Percentiles rank a stretch among this genome's conserved stretches.
Evolutionary conservation across 305 asterid genomes (phyloP).

Genomic region (Plantago lanceolata): DNA sequence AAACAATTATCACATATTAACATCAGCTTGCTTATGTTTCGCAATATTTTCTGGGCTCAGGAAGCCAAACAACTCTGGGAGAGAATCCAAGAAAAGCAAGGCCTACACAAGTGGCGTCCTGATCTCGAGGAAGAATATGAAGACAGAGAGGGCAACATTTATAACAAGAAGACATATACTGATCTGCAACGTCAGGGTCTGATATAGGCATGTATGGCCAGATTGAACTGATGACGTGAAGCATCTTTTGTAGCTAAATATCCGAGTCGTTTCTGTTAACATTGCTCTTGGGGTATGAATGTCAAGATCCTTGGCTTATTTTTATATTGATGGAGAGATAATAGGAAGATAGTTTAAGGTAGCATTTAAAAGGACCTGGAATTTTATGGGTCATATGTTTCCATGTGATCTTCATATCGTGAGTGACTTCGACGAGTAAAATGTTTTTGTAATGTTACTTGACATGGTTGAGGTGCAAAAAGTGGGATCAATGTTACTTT

Average conservation of each 20-base stretch:
- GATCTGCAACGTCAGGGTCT: constrained; percentile 98
- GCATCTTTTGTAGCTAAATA: not conserved
- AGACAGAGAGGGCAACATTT: constrained; percentile 94
- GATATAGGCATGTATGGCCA: constrained; percentile 31
- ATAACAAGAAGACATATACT: constrained; percentile 90
- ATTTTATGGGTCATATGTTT: not conserved
- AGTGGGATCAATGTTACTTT: not conserved
- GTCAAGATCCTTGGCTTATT: not conserved
- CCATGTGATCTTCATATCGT: too few species aligned
- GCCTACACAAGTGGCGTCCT: constrained; percentile 91
- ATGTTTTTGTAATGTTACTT: not conserved
- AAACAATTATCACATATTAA: not conserved
- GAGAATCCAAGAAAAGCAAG: constrained; percentile 81
- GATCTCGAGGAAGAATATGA: constrained; percentile 98
- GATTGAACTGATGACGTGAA: not conserved
- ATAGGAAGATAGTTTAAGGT: not conserved
- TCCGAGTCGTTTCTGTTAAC: not conserved
- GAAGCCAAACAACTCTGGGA: constrained; percentile 97
- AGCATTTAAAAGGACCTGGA: not conserved
- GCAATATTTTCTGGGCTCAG: constrained; percentile 31
- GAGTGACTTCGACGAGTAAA: too few species aligned
- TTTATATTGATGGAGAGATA: not conserved
- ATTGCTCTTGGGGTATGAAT: not conserved
- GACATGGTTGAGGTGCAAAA: too few species aligned
- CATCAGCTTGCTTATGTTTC: not conserved